phyloP scores from a whole-genome alignment of 208 protist species.

The Leishmania major region DNA sequence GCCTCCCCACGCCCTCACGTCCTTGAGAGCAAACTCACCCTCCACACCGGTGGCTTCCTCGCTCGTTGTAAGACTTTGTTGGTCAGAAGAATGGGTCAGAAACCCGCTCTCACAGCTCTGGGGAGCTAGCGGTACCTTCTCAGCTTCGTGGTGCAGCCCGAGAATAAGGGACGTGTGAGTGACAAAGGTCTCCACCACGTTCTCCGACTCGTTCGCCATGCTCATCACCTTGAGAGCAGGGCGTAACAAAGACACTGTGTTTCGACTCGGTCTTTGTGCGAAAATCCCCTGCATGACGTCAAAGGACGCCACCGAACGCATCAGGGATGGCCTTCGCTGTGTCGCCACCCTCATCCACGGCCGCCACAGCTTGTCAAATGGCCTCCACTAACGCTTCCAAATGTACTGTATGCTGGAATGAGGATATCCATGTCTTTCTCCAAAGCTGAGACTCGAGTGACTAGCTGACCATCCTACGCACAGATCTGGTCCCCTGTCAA shows the following conservation, averaged over 20 bases:
- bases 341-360: neutral
- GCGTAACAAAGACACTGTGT: neutral
- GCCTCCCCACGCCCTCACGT: neutral
- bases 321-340: rapidly evolving
- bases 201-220: neutral
- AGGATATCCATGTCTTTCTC: too few relatives aligned
- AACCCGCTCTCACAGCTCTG: neutral
- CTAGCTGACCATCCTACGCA: too few relatives aligned
- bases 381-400: too few relatives aligned
- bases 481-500: too few relatives aligned
- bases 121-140: neutral
- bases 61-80: neutral
- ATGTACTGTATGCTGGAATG: too few relatives aligned
- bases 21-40: neutral
- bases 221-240: neutral
- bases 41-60: neutral
- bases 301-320: too few relatives aligned
- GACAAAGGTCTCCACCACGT: neutral
- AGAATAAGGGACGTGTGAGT: neutral
- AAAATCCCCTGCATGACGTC: neutral
- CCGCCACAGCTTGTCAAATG: too few relatives aligned
- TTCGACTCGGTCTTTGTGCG: neutral
- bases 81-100: neutral
- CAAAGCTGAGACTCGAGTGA: too few relatives aligned
- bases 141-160: neutral